Conservation (phyloP, 352 stramenopile species). For the Pythium sukuiense region DNA sequence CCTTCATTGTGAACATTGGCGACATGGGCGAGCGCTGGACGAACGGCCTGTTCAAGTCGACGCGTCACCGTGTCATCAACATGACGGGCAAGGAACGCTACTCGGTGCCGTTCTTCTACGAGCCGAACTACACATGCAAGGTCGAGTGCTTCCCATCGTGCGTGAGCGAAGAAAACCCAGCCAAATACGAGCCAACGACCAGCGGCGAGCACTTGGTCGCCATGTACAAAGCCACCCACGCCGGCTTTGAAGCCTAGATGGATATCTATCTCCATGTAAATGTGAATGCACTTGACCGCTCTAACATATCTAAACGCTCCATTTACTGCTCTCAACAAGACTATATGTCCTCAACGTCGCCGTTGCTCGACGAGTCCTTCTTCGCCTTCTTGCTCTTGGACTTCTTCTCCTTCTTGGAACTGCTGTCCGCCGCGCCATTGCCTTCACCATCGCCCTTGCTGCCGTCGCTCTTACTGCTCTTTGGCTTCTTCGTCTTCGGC, state of each 20-base stretch:
- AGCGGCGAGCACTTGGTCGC: slow-evolving; percentile 74
- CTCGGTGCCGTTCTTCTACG: slow-evolving; percentile 82
- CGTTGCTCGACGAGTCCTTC: not conserved
- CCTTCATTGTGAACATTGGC: slow-evolving; percentile 74
- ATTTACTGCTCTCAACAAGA: too few relatives aligned
- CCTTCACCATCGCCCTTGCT: not conserved
- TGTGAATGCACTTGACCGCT: too few relatives aligned
- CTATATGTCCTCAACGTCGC: not conserved
- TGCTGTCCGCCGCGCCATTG: not conserved
- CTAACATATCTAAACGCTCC: too few relatives aligned
- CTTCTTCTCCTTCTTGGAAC: not conserved
- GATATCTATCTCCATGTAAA: too few relatives aligned
- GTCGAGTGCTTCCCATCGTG: slow-evolving; percentile 67
- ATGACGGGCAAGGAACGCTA: slow-evolving; percentile 55
- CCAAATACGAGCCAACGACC: slow-evolving; percentile 65
- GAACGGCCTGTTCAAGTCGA: slow-evolving; percentile 67
- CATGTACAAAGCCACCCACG: slow-evolving; percentile 78
- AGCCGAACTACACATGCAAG: slow-evolving; percentile 68
- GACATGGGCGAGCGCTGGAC: slow-evolving; percentile 79
- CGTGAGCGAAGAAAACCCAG: slow-evolving; percentile 40
- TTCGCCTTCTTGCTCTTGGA: not conserved
- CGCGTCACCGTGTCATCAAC: slow-evolving; percentile 69
- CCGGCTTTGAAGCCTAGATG: slow-evolving; percentile 36
- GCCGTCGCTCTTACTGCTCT: not conserved
- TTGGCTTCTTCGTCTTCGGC: not conserved